phyloP scores from a whole-genome alignment of 2,329 filamentous ascomycete genomes.

The Magnaporthiopsis poae region DNA sequence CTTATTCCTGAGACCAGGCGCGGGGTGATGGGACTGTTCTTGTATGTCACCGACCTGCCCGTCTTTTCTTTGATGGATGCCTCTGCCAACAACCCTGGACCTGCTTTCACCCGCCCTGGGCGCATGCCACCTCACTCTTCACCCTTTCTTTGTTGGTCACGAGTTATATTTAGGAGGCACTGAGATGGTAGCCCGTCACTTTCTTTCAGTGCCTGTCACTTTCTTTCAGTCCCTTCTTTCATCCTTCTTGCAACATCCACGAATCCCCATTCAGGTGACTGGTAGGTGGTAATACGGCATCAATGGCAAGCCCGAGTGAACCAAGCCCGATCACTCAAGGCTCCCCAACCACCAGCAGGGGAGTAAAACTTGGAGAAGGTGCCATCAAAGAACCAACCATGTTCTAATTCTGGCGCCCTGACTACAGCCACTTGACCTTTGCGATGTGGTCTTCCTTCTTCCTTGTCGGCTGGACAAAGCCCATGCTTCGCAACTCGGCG shows the following conservation, averaged over 20 bases:
- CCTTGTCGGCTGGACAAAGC: constrained; percentile 78
- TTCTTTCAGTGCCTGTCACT: neutral
- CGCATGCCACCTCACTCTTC: neutral
- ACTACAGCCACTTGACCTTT: constrained; percentile 70
- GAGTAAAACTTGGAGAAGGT: neutral
- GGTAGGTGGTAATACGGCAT: neutral
- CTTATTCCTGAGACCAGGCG: neutral
- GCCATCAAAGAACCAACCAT: neutral
- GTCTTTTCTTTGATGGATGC: neutral
- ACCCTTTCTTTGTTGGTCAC: neutral
- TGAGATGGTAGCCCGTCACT: neutral
- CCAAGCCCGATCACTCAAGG: neutral
- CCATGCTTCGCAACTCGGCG: constrained; percentile 75
- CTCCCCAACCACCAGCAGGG: no score
- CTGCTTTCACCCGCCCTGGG: neutral
- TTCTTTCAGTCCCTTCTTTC: neutral
- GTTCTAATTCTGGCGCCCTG: neutral
- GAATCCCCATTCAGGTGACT: neutral
- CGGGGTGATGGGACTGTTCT: neutral
- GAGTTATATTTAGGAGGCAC: neutral
- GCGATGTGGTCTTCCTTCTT: constrained; percentile 89
- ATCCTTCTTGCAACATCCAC: neutral
- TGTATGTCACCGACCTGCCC: neutral
- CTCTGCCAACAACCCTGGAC: neutral
- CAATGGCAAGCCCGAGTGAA: neutral